Evolutionary conservation across 495 filamentous ascomycete species (phyloP).

Genomic region (Aspergillus sclerotiicarbonarius): DNA sequence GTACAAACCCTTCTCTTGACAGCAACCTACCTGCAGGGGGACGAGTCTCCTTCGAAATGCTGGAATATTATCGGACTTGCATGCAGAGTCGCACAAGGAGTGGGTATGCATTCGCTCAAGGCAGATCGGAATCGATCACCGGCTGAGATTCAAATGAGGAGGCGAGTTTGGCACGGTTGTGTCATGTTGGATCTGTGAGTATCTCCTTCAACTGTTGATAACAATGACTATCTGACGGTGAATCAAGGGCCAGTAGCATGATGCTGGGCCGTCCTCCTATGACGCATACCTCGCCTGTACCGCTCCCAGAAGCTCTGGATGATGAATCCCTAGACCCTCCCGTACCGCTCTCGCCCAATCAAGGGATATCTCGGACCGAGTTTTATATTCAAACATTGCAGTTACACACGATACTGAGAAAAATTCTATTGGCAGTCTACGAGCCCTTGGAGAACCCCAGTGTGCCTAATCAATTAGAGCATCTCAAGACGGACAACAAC

Average conservation of each 20-base stretch:
- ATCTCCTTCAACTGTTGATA: neutral
- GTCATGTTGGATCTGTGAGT: constrained; percentile 46
- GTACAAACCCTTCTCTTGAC: constrained; percentile 47
- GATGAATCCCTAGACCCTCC: neutral
- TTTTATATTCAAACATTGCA: neutral
- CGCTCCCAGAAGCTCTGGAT: neutral
- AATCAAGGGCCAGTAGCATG: constrained; percentile 45
- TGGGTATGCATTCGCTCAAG: constrained; percentile 40
- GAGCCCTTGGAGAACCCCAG: neutral
- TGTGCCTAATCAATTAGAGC: too few species aligned
- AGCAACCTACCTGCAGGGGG: constrained; percentile 44
- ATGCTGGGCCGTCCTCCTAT: constrained; percentile 47
- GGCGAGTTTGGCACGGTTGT: constrained; percentile 47
- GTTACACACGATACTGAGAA: neutral
- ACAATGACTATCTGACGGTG: neutral
- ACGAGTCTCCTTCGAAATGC: constrained; percentile 41
- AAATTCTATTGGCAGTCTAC: neutral
- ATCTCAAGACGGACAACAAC: too few species aligned
- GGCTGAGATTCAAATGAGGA: constrained; percentile 38
- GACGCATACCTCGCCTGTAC: constrained; percentile 37
- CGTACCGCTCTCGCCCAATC: neutral
- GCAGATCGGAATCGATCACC: constrained; percentile 14
- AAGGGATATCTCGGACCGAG: neutral
- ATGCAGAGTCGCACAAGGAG: constrained; percentile 44
- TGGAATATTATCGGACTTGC: constrained; percentile 50